Conservation (phyloP, 2,329 filamentous ascomycete species). For the Epichloe scottii region DNA sequence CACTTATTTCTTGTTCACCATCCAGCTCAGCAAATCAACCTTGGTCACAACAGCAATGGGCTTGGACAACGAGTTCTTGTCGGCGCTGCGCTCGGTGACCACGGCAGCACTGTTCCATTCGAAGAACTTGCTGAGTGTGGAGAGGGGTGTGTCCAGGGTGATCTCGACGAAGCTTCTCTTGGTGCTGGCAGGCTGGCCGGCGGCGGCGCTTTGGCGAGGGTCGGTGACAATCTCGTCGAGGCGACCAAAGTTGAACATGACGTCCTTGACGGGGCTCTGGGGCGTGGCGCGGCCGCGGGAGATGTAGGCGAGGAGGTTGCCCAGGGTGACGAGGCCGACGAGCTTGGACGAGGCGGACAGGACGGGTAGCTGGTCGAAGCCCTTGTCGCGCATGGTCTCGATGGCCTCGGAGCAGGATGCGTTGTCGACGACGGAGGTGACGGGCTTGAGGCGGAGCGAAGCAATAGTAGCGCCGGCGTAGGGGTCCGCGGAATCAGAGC, state of each 20-base stretch:
- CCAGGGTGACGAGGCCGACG: constrained; percentile 85
- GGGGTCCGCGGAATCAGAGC: constrained; percentile 42
- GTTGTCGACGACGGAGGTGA: constrained; percentile 66
- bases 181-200: constrained; percentile 23
- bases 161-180: constrained; percentile 83
- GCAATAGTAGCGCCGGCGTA: constrained; percentile 71
- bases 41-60: constrained; percentile 90
- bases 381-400: constrained; percentile 96
- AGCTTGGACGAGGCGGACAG: constrained; percentile 59
- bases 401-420: constrained; percentile 76
- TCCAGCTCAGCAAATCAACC: constrained; percentile 86
- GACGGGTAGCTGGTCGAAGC: constrained; percentile 94
- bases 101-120: constrained; percentile 97
- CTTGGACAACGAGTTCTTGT: constrained; percentile 48
- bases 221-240: constrained; percentile 88
- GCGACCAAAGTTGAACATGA: constrained; percentile 94
- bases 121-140: constrained; percentile 79
- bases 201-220: constrained; percentile 48
- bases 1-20: constrained; percentile 51
- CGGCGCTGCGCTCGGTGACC: constrained; percentile 63
- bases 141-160: constrained; percentile 76
- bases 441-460: constrained; percentile 78
- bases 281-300: constrained; percentile 68
- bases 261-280: constrained; percentile 62
- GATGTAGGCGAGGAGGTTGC: constrained; percentile 86